A percentile compares a stretch with the other conserved stretches of the same genome.
These are phyloP conservation scores for Leccinellum albellum DNA, from an alignment of 768 basidiomycete genomes.

Conservation along the genomic window DNA sequence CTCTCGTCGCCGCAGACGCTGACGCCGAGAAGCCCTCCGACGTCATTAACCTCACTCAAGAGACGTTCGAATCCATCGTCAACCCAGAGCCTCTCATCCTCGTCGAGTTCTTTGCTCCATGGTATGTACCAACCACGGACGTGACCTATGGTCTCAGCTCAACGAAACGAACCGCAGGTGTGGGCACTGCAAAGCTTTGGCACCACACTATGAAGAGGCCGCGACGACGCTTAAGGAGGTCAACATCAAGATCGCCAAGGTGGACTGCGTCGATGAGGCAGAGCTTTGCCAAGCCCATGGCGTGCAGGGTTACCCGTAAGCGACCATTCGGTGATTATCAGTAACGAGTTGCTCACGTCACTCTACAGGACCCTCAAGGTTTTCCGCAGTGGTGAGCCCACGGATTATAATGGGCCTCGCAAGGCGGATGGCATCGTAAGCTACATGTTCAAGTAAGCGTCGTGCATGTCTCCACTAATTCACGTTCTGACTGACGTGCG, in stretches of 20 bases:
- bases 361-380: slow-evolving; percentile 73
- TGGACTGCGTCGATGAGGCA: slow-evolving; percentile 93
- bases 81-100: slow-evolving; percentile 69
- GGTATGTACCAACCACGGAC: slow-evolving; percentile 38
- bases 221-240: slow-evolving; percentile 90
- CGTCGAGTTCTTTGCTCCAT: slow-evolving; percentile 94
- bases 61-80: slow-evolving; percentile 66
- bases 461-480: not conserved
- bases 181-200: slow-evolving; percentile 93
- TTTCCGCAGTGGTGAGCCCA: slow-evolving; percentile 77
- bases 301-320: slow-evolving; percentile 92
- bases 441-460: slow-evolving; percentile 90
- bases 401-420: slow-evolving; percentile 84
- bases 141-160: not conserved
- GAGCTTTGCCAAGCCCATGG: slow-evolving; percentile 88
- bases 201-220: slow-evolving; percentile 91
- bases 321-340: slow-evolving; percentile 6
- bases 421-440: slow-evolving; percentile 94
- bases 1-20: slow-evolving; percentile 48
- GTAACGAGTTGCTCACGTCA: not conserved
- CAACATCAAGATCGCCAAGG: slow-evolving; percentile 88
- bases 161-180: slow-evolving; percentile 50
- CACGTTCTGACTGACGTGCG: slow-evolving; percentile 6
- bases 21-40: slow-evolving; percentile 53
- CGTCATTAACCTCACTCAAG: slow-evolving; percentile 71